Evolutionary conservation across 768 basidiomycete species (phyloP).

Genomic region (Boletus bicolor): DNA sequence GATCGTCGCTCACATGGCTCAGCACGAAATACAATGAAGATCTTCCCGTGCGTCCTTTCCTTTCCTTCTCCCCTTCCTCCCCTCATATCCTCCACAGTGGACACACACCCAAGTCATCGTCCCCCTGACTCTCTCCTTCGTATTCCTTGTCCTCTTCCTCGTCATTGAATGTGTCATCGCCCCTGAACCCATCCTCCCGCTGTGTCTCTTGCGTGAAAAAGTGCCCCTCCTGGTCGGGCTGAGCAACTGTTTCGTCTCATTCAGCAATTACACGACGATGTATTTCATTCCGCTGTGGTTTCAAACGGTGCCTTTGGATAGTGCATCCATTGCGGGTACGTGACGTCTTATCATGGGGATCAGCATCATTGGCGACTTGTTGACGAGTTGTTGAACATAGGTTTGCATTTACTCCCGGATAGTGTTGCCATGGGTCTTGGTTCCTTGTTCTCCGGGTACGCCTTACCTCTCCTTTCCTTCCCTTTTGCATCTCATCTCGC

Average conservation of each 20-base stretch:
- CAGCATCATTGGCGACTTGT: too few species aligned
- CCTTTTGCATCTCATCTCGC: not conserved
- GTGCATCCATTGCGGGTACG: slow-evolving; percentile 61
- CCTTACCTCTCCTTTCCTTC: too few species aligned
- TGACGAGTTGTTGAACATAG: slow-evolving; percentile 11
- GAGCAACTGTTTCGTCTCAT: slow-evolving; percentile 70
- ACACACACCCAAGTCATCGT: slow-evolving; percentile 47
- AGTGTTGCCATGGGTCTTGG: slow-evolving; percentile 48
- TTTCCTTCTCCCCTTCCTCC: not conserved
- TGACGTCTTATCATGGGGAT: not conserved
- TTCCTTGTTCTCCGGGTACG: slow-evolving; percentile 48
- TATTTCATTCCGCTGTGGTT: slow-evolving; percentile 84
- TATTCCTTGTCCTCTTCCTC: slow-evolving; percentile 54
- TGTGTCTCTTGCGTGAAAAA: slow-evolving; percentile 57
- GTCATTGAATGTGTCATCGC: slow-evolving; percentile 59
- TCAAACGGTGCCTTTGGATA: slow-evolving; percentile 69
- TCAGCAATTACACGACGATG: slow-evolving; percentile 71
- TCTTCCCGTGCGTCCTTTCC: slow-evolving; percentile 42
- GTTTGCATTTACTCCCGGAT: slow-evolving; percentile 50
- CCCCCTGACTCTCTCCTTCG: slow-evolving; percentile 41
- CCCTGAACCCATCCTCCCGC: slow-evolving; percentile 68
- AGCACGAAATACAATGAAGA: slow-evolving; percentile 68
- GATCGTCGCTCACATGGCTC: slow-evolving; percentile 66
- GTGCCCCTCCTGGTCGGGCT: slow-evolving; percentile 68
- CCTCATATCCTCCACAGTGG: slow-evolving; percentile 43